These are phyloP conservation scores for Chaetomiaceae sp. DNA, from an alignment of 2,329 filamentous ascomycete species.

Conservation along the genomic window DNA sequence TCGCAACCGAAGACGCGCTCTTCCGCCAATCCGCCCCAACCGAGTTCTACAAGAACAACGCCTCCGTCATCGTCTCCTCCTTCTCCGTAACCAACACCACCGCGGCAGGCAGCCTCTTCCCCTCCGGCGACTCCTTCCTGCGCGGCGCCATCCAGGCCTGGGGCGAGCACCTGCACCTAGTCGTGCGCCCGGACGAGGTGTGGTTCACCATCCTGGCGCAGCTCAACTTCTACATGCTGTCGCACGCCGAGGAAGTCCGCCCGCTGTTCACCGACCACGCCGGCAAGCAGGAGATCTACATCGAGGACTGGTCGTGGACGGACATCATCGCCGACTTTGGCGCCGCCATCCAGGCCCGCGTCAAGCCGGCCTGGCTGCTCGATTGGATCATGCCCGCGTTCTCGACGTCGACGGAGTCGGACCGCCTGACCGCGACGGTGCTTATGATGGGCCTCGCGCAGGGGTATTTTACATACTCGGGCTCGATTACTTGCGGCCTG, in stretches of 20 bases:
- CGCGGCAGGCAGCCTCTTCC: conserved; percentile 11
- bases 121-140: conserved; percentile 37
- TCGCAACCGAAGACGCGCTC: conserved; percentile 7
- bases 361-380: conserved; percentile 36
- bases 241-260: conserved; percentile 40
- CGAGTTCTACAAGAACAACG: conserved; percentile 19
- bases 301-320: conserved; percentile 22
- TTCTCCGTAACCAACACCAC: conserved; percentile 16
- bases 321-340: conserved; percentile 29
- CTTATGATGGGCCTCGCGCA: conserved; percentile 40
- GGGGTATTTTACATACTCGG: conserved; percentile 33
- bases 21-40: conserved; percentile 14
- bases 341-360: conserved; percentile 34
- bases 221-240: conserved; percentile 43
- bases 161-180: conserved; percentile 42
- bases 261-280: conserved; percentile 40
- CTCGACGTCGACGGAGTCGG: conserved; percentile 33
- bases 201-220: conserved; percentile 50
- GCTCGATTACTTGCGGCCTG: conserved; percentile 35
- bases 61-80: conserved; percentile 21
- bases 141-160: conserved; percentile 42
- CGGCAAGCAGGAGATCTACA: conserved; percentile 35
- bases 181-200: conserved; percentile 46
- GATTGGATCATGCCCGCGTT: conserved; percentile 39
- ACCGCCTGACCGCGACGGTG: conserved; percentile 36